Conservation (phyloP, 176 grass and related monocot species). For the Musa schizocarpa region DNA sequence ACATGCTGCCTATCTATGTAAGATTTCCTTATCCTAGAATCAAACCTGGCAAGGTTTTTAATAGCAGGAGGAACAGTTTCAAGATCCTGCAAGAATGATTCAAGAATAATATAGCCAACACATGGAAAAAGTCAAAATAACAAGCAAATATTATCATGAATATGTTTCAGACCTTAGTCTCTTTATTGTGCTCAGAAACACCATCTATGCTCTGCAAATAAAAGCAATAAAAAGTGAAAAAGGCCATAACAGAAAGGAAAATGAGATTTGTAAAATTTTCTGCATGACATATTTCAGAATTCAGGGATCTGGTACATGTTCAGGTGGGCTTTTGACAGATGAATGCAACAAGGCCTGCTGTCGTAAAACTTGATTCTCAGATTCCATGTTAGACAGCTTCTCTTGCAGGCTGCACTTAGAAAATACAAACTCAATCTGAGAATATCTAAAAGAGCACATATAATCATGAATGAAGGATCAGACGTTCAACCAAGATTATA, state of each 20-base stretch:
- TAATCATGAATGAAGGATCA: conserved; percentile 13
- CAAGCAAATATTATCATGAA: conserved; percentile 25
- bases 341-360: conserved; percentile 52
- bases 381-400: conserved; percentile 83
- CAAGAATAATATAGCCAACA: conserved; percentile 27
- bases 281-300: background rate
- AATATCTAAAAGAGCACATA: conserved; percentile 13
- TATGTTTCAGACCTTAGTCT: conserved; percentile 49
- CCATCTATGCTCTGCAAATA: conserved; percentile 58
- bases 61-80: conserved; percentile 53
- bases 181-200: conserved; percentile 27
- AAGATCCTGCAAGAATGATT: conserved; percentile 55
- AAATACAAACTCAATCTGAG: conserved; percentile 11
- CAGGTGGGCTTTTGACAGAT: conserved; percentile 34
- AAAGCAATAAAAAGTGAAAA: conserved; percentile 22
- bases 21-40: conserved; percentile 46
- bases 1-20: conserved; percentile 71
- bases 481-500: background rate
- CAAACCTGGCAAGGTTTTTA: conserved; percentile 45
- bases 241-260: background rate
- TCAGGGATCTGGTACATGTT: conserved; percentile 29
- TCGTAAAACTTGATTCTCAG: conserved; percentile 80
- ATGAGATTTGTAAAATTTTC: background rate
- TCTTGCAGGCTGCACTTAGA: conserved; percentile 55
- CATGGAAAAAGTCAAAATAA: conserved; percentile 4